Base-by-base conservation (phyloP, 2,329 filamentous ascomycete species). In the Didymella sp. region DNA sequence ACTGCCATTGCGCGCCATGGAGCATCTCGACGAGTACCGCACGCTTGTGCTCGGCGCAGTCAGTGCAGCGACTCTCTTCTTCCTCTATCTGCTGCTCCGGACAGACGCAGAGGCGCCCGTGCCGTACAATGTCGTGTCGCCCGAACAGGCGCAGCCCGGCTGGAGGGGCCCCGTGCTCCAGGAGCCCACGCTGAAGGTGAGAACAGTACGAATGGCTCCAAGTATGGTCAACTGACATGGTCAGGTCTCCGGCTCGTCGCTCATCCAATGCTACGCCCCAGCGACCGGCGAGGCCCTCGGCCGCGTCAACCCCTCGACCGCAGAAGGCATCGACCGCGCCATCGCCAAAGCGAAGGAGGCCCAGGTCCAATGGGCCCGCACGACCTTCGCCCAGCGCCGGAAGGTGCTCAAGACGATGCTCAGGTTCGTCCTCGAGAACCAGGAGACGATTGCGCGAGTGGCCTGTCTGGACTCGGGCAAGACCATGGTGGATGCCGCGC, bases 401-500 rank as follows among this genome's bases (percentile, higher is more conserved):
- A 88, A 85, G 67, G 91, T 99, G 42, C 82, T 99, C 61, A 87
- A 87, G 58, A 91, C 91, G 6, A 81, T 99, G 71, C 81, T 96
- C 66, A 89, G 88, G 76, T 88, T 93, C 67, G 84, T 99, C 9
- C 84, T 99, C 56, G 90, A 96, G 63, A 89, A 98, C 73, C 92
- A 97, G 74, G 89, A 94, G 63, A 84, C 89, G 24, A 96, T 99
- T 67, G 93, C 92, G 68, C 85, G 86, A 15, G 86, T 92, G 27
- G 94, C 93, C 46, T 96, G 91, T 71, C 83, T 96, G 31, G 95
- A 99, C 78, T 96, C 91, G 38, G 95, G 95, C 62, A 99, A 99
- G 83, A 97, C 96, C 2, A 90, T 94, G 81, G 87, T 98, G 35
- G 95, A 99, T 78, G 95, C 94, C 0, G 88, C 90, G 66, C 87